phyloP scores from a whole-genome alignment of 1,139 yeast species.

The Hyphopichia khmerensis region DNA sequence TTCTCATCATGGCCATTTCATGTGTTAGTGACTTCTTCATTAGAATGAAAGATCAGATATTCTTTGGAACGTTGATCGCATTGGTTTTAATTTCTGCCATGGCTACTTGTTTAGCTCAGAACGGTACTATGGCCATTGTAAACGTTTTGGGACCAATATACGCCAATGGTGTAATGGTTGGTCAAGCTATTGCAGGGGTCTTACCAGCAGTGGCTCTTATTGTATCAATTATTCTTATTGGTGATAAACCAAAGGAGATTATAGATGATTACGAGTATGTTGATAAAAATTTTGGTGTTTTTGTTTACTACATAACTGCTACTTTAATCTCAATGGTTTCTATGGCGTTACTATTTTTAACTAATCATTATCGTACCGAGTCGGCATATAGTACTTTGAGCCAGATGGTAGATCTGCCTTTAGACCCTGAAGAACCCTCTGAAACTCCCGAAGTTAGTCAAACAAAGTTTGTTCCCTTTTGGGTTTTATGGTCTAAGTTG shows the following conservation, averaged over 20 bases:
- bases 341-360: conserved; percentile 35
- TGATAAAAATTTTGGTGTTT: conserved; percentile 49
- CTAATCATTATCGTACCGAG: conserved; percentile 23
- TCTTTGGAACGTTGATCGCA: conserved; percentile 51
- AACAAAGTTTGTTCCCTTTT: conserved; percentile 43
- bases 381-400: conserved; percentile 19
- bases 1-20: conserved; percentile 51
- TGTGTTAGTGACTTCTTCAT: conserved; percentile 45
- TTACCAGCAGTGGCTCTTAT: conserved; percentile 80
- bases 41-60: conserved; percentile 35
- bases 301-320: conserved; percentile 70
- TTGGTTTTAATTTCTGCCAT: conserved; percentile 60
- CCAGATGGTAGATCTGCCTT: conserved; percentile 8
- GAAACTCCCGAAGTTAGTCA: conserved; percentile 15
- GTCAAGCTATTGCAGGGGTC: conserved; percentile 93
- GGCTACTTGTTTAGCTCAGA: conserved; percentile 77
- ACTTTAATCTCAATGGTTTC: conserved; percentile 57
- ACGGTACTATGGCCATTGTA: conserved; percentile 86
- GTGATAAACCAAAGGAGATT: conserved; percentile 3
- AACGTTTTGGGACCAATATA: conserved; percentile 75
- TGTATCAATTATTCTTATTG: conserved; percentile 48
- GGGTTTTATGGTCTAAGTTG: conserved; percentile 55
- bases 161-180: conserved; percentile 89
- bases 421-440: conserved; percentile 4
- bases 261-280: conserved; percentile 18